A percentile compares a stretch with the other conserved stretches of the same genome.
phyloP scores from a whole-genome alignment of 768 basidiomycete genomes.

The Boletus coccyginus region DNA sequence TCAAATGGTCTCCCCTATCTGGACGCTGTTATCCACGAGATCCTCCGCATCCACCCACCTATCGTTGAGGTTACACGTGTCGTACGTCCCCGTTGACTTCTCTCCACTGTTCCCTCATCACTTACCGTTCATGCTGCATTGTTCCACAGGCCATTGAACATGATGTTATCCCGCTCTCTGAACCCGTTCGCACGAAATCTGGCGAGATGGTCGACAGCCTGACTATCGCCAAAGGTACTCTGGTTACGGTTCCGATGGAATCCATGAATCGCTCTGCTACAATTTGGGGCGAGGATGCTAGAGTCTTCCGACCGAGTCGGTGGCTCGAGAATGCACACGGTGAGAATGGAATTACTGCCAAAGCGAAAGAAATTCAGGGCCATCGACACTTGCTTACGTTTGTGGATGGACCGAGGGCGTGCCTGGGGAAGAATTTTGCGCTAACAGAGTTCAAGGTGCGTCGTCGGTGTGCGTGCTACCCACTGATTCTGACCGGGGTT shows the following conservation, averaged over 20 bases:
- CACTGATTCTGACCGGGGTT: background rate
- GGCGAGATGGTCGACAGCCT: slow-evolving; percentile 40
- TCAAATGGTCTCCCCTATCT: slow-evolving; percentile 31
- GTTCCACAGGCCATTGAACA: slow-evolving; percentile 43
- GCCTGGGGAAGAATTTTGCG: slow-evolving; percentile 49
- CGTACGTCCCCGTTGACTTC: background rate
- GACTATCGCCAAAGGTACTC: slow-evolving; percentile 46
- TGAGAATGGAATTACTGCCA: slow-evolving; percentile 15
- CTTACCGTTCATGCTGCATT: background rate
- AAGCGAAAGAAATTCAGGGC: slow-evolving; percentile 43
- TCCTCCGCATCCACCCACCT: slow-evolving; percentile 39
- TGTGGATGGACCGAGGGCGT: slow-evolving; percentile 47
- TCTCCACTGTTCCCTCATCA: slow-evolving; percentile 35
- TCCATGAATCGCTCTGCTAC: slow-evolving; percentile 47
- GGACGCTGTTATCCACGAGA: slow-evolving; percentile 47
- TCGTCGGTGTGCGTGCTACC: background rate
- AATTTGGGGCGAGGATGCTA: slow-evolving; percentile 60
- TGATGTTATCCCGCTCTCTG: slow-evolving; percentile 54
- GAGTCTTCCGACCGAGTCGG: slow-evolving; percentile 57
- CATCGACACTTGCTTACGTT: slow-evolving; percentile 50
- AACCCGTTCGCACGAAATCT: slow-evolving; percentile 41
- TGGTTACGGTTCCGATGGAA: slow-evolving; percentile 41
- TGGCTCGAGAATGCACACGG: slow-evolving; percentile 44
- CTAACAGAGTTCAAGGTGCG: slow-evolving; percentile 33
- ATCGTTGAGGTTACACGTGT: background rate